A percentile compares a stretch with the other conserved stretches of the same genome.
These are phyloP conservation scores for Colletotrichum liaoningense DNA, from an alignment of 2,329 filamentous ascomycete species.

Conservation along the genomic window DNA sequence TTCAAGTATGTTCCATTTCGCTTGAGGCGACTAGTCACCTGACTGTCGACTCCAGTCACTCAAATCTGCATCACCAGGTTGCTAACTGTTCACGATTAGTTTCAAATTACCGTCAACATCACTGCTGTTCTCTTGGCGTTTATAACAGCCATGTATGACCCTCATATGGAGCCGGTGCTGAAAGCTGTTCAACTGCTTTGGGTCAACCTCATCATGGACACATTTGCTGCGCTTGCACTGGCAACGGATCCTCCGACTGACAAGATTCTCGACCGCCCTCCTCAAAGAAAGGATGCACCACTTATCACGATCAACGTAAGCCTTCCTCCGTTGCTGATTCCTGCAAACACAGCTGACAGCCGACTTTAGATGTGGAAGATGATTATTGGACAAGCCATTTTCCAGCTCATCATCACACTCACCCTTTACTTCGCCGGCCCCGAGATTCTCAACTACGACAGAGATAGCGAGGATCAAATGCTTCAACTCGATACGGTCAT, in stretches of 20 bases:
- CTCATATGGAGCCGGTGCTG: conserved; percentile 62
- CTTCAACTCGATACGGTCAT: conserved; percentile 73
- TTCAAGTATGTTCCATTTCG: conserved; percentile 59
- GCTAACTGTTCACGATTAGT: conserved; percentile 41
- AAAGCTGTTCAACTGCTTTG: conserved; percentile 71
- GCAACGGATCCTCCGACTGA: conserved; percentile 48
- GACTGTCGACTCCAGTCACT: background rate
- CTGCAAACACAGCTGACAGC: background rate
- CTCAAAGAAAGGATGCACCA: conserved; percentile 46
- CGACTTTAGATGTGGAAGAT: conserved; percentile 66
- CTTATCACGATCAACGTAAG: conserved; percentile 41
- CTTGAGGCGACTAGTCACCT: background rate
- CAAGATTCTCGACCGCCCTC: conserved; percentile 56
- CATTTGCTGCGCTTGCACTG: conserved; percentile 65
- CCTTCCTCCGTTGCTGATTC: background rate
- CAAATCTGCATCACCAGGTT: background rate
- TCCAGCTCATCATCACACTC: conserved; percentile 69
- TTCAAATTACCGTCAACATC: conserved; percentile 72
- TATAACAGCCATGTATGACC: conserved; percentile 65
- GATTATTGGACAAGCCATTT: conserved; percentile 71
- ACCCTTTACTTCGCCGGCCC: conserved; percentile 24
- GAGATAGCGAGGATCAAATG: conserved; percentile 11
- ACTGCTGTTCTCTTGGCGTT: conserved; percentile 70
- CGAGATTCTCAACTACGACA: conserved; percentile 12
- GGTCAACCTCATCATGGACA: conserved; percentile 74